Conservation (phyloP, 371 early-diverging fungal species). For the Mucor irregularis region DNA sequence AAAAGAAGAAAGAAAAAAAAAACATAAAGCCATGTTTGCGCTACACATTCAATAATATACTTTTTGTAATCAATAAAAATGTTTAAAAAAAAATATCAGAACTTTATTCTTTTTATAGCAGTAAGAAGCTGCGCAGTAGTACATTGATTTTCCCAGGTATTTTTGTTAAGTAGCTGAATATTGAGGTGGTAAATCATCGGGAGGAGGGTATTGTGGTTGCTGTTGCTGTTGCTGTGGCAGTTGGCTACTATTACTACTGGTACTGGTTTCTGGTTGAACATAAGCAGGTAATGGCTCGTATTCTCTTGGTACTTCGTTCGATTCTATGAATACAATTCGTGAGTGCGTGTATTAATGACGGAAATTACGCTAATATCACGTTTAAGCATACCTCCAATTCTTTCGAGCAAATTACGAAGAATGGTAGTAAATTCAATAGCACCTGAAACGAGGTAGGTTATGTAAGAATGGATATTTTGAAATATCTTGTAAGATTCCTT, state of each 20-base stretch:
- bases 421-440: constrained; percentile 54
- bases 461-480: neutral
- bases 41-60: too few relatives aligned
- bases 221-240: too few relatives aligned
- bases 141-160: too few relatives aligned
- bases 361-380: too few relatives aligned
- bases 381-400: constrained; percentile 24
- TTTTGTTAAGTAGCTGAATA: too few relatives aligned
- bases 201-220: neutral
- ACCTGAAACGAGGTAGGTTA: constrained; percentile 20
- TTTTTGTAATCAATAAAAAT: too few relatives aligned
- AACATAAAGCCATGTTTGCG: too few relatives aligned
- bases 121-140: too few relatives aligned
- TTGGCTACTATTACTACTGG: neutral
- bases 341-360: too few relatives aligned
- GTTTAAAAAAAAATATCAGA: too few relatives aligned
- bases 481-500: neutral
- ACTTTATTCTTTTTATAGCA: neutral
- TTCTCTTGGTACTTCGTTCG: constrained; percentile 34
- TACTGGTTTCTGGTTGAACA: constrained; percentile 9
- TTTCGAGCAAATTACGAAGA: constrained; percentile 37
- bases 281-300: constrained; percentile 44
- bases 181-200: constrained; percentile 13
- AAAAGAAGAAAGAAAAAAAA: too few relatives aligned
- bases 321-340: constrained; percentile 12